A percentile compares a stretch with the other conserved stretches of the same genome.
These are phyloP conservation scores for Phalaenopsis equestris DNA, from an alignment of 106 monocot genomes.

Conservation along the genomic window DNA sequence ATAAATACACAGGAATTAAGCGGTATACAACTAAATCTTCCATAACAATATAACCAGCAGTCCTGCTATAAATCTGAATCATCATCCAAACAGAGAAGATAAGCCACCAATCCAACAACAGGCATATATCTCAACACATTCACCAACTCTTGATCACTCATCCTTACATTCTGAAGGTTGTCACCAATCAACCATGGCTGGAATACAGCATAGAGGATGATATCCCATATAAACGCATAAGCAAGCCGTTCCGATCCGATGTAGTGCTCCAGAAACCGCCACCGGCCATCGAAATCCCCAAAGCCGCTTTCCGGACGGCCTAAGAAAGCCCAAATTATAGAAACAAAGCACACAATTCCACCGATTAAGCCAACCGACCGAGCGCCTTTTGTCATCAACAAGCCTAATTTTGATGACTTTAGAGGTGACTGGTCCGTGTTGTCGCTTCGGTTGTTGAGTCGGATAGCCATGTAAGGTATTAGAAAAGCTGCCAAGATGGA, in stretches of 20 bases:
- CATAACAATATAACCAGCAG: background rate
- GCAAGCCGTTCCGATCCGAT: slow-evolving; percentile 71
- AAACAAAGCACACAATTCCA: slow-evolving; percentile 46
- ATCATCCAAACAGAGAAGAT: slow-evolving; percentile 51
- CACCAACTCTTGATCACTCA: slow-evolving; percentile 24
- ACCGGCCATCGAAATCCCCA: slow-evolving; percentile 43
- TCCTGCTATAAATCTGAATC: slow-evolving; percentile 17
- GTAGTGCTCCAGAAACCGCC: slow-evolving; percentile 45
- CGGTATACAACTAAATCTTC: no score
- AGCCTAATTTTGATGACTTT: slow-evolving; percentile 34
- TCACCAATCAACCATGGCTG: slow-evolving; percentile 94
- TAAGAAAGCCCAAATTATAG: slow-evolving; percentile 52
- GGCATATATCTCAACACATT: slow-evolving; percentile 60
- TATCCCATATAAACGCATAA: slow-evolving; percentile 93
- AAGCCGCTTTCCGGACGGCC: slow-evolving; percentile 43
- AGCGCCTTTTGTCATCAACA: slow-evolving; percentile 46
- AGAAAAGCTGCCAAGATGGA: slow-evolving; percentile 48
- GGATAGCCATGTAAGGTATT: slow-evolving; percentile 97
- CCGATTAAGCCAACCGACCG: slow-evolving; percentile 43
- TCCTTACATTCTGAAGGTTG: slow-evolving; percentile 67
- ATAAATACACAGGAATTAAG: no score
- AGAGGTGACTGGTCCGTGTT: slow-evolving; percentile 16
- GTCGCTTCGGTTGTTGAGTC: slow-evolving; percentile 36
- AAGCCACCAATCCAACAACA: slow-evolving; percentile 65
- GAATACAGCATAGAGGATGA: slow-evolving; percentile 71